A percentile compares a stretch with the other conserved stretches of the same genome.
phyloP scores from a whole-genome alignment of 2,329 filamentous ascomycete species.

The Emericellopsis cladophorae region DNA sequence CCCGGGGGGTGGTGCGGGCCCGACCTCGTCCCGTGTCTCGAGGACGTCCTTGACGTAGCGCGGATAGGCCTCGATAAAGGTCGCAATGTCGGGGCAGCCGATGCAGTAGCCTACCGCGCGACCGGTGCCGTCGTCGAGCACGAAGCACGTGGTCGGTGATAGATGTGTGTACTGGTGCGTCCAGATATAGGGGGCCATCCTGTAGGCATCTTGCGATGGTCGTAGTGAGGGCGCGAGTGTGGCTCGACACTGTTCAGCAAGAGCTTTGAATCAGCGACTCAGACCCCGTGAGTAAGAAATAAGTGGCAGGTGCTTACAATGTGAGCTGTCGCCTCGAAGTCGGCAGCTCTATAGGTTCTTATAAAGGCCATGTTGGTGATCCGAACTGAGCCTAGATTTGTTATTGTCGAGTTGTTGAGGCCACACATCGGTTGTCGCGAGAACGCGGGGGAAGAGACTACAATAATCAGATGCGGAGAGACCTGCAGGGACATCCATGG shows the following conservation, averaged over 20 bases:
- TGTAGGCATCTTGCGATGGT: slow-evolving; percentile 16
- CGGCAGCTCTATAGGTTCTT: slow-evolving; percentile 22
- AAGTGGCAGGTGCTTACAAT: slow-evolving; percentile 19
- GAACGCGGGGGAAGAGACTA: no score
- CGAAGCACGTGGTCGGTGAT: slow-evolving; percentile 28
- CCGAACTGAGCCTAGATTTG: no score
- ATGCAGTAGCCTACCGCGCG: slow-evolving; percentile 35
- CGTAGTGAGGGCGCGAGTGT: slow-evolving; percentile 31
- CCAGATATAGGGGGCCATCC: slow-evolving; percentile 35
- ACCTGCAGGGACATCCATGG: no score
- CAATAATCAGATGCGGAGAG: no score
- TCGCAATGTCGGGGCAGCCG: slow-evolving; percentile 27
- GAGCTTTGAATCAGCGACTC: no score
- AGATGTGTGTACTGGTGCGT: slow-evolving; percentile 36
- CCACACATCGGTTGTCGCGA: no score
- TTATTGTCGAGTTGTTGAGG: no score
- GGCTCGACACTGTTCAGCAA: slow-evolving; percentile 25
- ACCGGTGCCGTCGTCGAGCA: slow-evolving; percentile 33
- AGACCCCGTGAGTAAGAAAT: background rate
- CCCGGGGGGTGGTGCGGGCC: slow-evolving; percentile 5
- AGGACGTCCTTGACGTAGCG: slow-evolving; percentile 24
- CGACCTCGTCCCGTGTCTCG: slow-evolving; percentile 9
- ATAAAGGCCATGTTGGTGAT: slow-evolving; percentile 28
- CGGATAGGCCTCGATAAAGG: slow-evolving; percentile 23
- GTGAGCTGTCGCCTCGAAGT: slow-evolving; percentile 25